Evolutionary conservation across 2,329 filamentous ascomycete species (phyloP).

Genomic region (Aureobasidium sp.): DNA sequence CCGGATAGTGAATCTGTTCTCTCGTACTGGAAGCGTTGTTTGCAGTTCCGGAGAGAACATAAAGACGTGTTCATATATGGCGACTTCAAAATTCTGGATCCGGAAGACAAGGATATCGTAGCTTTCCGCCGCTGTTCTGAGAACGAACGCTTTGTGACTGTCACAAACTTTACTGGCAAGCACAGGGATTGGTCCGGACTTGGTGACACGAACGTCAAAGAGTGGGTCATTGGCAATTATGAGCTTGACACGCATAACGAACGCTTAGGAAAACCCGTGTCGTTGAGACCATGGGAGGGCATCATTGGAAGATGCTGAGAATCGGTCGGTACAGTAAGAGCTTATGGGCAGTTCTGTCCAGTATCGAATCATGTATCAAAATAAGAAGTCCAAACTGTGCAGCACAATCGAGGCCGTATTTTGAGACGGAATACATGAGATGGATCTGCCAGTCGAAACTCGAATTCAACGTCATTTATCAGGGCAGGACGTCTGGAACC

Average conservation of each 20-base stretch:
- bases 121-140: background rate
- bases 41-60: conserved; percentile 49
- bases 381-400: too few relatives aligned
- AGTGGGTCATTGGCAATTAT: conserved; percentile 8
- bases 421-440: too few relatives aligned
- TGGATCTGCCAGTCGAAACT: too few relatives aligned
- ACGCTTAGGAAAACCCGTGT: background rate
- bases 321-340: too few relatives aligned
- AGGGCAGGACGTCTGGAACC: too few relatives aligned
- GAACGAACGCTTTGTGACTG: background rate
- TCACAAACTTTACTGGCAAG: conserved; percentile 6
- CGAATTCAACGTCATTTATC: too few relatives aligned
- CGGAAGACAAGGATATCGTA: background rate
- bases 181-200: background rate
- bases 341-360: too few relatives aligned
- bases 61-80: conserved; percentile 40
- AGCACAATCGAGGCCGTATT: too few relatives aligned
- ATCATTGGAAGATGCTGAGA: background rate
- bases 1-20: conserved; percentile 47
- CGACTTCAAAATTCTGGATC: background rate
- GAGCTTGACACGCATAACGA: background rate
- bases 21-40: conserved; percentile 54
- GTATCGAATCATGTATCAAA: too few relatives aligned
- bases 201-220: background rate
- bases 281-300: background rate